phyloP scores from a whole-genome alignment of 208 protist species.

The Crithidia mellificae region DNA sequence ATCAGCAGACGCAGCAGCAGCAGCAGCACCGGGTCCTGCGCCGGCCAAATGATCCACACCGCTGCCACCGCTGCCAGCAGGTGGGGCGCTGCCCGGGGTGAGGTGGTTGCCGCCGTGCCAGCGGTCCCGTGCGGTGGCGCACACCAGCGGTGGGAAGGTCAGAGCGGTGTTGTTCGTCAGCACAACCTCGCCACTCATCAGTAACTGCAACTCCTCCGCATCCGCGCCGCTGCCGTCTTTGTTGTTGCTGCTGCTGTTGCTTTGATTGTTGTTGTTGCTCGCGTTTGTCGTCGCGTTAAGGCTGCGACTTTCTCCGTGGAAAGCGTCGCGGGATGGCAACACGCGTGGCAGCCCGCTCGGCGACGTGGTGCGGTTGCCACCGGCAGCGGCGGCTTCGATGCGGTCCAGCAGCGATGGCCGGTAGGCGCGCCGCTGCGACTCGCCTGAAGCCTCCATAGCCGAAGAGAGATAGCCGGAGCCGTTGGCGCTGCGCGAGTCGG shows the following conservation, averaged over 20 bases:
- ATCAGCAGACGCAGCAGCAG: not conserved
- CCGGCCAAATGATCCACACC: no score
- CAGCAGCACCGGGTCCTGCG: not conserved
- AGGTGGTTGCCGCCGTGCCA: slow-evolving; percentile 35
- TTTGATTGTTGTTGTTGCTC: no score
- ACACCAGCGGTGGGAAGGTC: slow-evolving; percentile 20
- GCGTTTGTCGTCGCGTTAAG: not conserved
- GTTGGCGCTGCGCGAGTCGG: slow-evolving; percentile 21
- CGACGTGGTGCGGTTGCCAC: not conserved
- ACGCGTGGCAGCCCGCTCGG: slow-evolving; percentile 9
- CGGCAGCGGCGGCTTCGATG: slow-evolving; percentile 10
- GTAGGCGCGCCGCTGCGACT: slow-evolving; percentile 13
- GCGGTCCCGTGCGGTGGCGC: slow-evolving; percentile 29
- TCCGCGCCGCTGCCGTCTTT: not conserved
- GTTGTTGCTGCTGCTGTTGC: no score
- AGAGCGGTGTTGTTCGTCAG: slow-evolving; percentile 18
- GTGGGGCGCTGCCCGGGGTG: slow-evolving; percentile 18
- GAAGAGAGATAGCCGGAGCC: slow-evolving; percentile 17
- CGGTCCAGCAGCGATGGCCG: slow-evolving; percentile 19
- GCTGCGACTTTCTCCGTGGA: not conserved
- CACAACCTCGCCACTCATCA: slow-evolving; percentile 10
- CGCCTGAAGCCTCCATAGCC: not conserved
- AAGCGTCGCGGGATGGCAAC: not conserved
- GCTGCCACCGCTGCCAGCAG: not conserved
- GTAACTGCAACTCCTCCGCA: slow-evolving; percentile 1